Evolutionary conservation across 2,329 filamentous ascomycete genomes (phyloP).

Genomic region (Cordyceps cicadae): DNA sequence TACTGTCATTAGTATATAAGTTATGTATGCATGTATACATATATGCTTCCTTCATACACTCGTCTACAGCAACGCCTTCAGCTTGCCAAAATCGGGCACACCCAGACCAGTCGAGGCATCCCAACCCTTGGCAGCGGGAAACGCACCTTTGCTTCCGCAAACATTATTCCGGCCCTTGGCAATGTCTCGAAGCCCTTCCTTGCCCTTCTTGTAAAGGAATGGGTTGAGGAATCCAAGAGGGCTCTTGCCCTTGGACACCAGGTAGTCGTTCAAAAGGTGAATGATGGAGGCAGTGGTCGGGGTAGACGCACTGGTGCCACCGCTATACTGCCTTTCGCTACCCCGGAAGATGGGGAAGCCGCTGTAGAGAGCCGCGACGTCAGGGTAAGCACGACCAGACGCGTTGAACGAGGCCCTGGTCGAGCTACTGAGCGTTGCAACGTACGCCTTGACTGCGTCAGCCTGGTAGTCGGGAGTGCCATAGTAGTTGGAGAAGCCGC

Average conservation of each 20-base stretch:
- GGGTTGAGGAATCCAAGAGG: conserved; percentile 39
- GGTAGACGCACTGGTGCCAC: conserved; percentile 26
- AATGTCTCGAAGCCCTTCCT: conserved; percentile 17
- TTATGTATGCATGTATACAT: background rate
- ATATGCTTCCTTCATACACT: background rate
- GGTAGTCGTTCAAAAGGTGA: conserved; percentile 35
- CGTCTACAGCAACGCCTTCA: conserved; percentile 2
- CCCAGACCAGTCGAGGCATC: conserved; percentile 18
- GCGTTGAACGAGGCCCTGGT: conserved; percentile 2
- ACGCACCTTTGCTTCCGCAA: conserved; percentile 11
- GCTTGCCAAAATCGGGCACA: conserved; percentile 10
- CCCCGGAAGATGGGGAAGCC: conserved; percentile 2
- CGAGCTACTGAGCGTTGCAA: background rate
- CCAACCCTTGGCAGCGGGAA: conserved; percentile 16
- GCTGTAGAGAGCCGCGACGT: conserved; percentile 4
- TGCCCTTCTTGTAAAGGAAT: conserved; percentile 25
- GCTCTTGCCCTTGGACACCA: conserved; percentile 25
- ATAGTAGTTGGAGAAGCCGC: conserved; percentile 12
- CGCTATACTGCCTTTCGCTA: background rate
- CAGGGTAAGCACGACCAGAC: conserved; percentile 11
- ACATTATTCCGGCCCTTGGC: conserved; percentile 13
- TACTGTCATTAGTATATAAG: background rate
- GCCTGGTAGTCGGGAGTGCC: conserved; percentile 3
- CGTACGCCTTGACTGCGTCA: conserved; percentile 1
- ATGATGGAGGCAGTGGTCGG: conserved; percentile 35